phyloP scores from a whole-genome alignment of 495 filamentous ascomycete species.

The Neurospora discreta region DNA sequence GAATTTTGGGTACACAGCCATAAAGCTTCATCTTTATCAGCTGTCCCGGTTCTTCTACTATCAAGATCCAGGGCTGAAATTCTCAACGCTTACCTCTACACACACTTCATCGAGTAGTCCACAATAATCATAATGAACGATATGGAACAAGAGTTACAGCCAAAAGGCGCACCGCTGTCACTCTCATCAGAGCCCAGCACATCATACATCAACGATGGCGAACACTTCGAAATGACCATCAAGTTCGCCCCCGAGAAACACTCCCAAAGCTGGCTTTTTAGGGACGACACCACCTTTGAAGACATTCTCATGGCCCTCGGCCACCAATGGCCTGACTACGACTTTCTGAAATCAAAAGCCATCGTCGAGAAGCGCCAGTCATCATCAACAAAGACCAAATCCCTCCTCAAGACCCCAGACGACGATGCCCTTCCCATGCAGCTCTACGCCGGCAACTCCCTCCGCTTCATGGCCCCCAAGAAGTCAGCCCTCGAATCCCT shows the following conservation, averaged over 20 bases:
- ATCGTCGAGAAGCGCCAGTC: constrained; percentile 15
- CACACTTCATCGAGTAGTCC: neutral
- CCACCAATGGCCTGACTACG: constrained; percentile 15
- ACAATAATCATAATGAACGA: neutral
- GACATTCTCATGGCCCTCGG: constrained; percentile 10
- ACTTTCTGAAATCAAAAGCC: constrained; percentile 22
- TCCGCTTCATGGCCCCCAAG: constrained; percentile 52
- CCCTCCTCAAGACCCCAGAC: constrained; percentile 21
- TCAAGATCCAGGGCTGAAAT: neutral
- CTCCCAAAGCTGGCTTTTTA: constrained; percentile 12
- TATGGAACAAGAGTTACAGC: neutral
- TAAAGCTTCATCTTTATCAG: neutral
- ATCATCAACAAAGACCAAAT: constrained; percentile 1
- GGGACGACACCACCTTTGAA: constrained; percentile 4
- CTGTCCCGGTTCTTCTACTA: neutral
- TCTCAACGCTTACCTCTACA: neutral
- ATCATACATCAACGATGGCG: neutral
- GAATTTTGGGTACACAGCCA: neutral
- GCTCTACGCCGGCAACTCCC: constrained; percentile 43
- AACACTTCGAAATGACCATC: constrained; percentile 11
- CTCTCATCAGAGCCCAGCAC: neutral
- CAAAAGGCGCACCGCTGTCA: neutral
- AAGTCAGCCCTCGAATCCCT: constrained; percentile 40
- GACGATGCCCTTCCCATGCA: constrained; percentile 31
- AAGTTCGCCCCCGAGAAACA: constrained; percentile 19